These are phyloP conservation scores for Phytophthora aleatoria DNA, from an alignment of 352 stramenopile genomes.

Conservation along the genomic window DNA sequence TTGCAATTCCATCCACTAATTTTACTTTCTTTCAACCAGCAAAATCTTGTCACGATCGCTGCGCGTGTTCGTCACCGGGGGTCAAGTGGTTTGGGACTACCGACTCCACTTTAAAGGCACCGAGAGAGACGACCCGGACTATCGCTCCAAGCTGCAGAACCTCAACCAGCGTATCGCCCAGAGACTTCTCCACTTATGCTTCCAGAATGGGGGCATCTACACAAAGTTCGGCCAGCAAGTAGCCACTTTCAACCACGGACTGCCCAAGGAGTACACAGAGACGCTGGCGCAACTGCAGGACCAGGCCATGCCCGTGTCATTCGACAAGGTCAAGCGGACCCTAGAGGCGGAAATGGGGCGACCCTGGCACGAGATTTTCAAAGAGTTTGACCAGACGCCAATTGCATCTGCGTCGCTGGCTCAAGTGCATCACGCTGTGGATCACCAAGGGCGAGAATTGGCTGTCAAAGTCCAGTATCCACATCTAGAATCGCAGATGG, in stretches of 20 bases:
- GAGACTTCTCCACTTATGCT: constrained; percentile 91
- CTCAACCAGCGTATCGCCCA: constrained; percentile 87
- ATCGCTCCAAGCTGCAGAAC: constrained; percentile 56
- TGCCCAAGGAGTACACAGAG: constrained; percentile 94
- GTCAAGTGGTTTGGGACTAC: constrained; percentile 59
- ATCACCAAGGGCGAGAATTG: constrained; percentile 86
- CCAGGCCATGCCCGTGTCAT: constrained; percentile 80
- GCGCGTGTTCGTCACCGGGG: constrained; percentile 57
- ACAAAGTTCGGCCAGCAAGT: constrained; percentile 98
- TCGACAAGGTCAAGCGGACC: constrained; percentile 48
- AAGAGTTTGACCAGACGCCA: constrained; percentile 89
- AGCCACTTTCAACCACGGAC: constrained; percentile 95
- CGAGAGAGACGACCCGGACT: constrained; percentile 49
- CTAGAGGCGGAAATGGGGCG: constrained; percentile 68
- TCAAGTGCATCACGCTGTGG: constrained; percentile 95
- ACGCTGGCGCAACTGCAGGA: constrained; percentile 93
- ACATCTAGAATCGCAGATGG: constrained; percentile 82
- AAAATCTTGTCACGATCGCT: constrained; percentile 67
- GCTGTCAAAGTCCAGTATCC: constrained; percentile 97
- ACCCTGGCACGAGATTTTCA: constrained; percentile 88
- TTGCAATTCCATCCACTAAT: not conserved
- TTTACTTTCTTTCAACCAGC: constrained; percentile 24
- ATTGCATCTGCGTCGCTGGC: constrained; percentile 96
- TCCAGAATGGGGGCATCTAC: constrained; percentile 95
- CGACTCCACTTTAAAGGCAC: constrained; percentile 53